Evolutionary conservation across 805 yeast species (phyloP).

Genomic region (Candida michaelii): DNA sequence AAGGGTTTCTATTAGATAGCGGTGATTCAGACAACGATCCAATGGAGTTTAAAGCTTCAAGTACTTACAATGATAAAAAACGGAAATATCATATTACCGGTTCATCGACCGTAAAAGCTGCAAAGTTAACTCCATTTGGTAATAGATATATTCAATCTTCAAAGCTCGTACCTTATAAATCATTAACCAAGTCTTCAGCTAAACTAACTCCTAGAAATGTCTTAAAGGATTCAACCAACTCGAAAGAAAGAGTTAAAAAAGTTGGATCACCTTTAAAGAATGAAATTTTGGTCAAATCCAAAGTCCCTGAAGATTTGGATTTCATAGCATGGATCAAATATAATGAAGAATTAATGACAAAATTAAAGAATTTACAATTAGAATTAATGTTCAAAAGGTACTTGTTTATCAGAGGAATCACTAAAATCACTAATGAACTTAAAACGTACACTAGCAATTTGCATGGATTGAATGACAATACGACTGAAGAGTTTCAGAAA

Average conservation of each 20-base stretch:
- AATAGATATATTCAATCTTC: neutral
- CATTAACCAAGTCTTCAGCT: neutral
- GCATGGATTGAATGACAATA: neutral
- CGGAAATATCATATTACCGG: too few species aligned
- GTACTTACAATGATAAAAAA: too few species aligned
- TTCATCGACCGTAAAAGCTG: too few species aligned
- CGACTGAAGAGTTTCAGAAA: neutral
- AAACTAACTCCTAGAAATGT: neutral
- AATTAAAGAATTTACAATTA: neutral
- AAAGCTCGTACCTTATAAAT: neutral
- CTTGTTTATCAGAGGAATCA: neutral
- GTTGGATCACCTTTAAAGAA: constrained; percentile 14
- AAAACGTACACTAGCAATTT: neutral
- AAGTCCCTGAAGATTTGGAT: neutral
- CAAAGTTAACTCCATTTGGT: neutral
- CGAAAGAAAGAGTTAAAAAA: neutral
- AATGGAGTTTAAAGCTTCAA: neutral
- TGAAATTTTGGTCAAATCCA: constrained; percentile 5
- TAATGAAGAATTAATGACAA: constrained; percentile 1
- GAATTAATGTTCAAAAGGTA: constrained; percentile 7
- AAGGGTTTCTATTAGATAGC: neutral
- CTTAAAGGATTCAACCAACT: neutral
- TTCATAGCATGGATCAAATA: constrained; percentile 8
- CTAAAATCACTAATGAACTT: neutral
- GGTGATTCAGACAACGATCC: neutral